Percentiles rank a stretch among this genome's conserved stretches.
phyloP scores from a whole-genome alignment of 1,284 basidiomycete species.

The Omphalotus olearius region DNA sequence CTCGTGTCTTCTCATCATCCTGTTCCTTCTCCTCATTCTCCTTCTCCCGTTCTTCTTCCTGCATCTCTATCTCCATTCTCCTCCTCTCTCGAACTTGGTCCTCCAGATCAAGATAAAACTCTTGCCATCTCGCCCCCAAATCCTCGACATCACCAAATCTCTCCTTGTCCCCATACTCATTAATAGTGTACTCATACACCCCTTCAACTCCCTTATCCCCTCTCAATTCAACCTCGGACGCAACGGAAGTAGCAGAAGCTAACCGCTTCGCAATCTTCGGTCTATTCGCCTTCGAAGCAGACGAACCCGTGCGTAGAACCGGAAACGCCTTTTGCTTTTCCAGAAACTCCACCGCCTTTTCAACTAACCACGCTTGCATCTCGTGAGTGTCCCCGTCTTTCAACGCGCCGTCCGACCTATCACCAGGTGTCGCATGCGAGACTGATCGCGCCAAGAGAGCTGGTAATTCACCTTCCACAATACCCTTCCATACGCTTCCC shows the following conservation, averaged over 20 bases:
- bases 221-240: too few species aligned
- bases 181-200: conserved; percentile 5
- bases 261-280: too few species aligned
- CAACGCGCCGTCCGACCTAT: background rate
- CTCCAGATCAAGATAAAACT: conserved; percentile 12
- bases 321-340: conserved; percentile 11
- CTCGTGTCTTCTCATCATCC: conserved; percentile 11
- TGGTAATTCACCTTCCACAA: conserved; percentile 18
- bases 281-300: too few species aligned
- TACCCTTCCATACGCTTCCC: conserved; percentile 21
- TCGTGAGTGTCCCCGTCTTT: background rate
- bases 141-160: conserved; percentile 12
- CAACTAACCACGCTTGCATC: too few species aligned
- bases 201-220: too few species aligned
- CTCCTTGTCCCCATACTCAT: conserved; percentile 5
- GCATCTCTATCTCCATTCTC: conserved; percentile 15
- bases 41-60: conserved; percentile 30
- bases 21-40: conserved; percentile 26
- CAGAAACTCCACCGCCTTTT: background rate
- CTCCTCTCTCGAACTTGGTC: conserved; percentile 15
- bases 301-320: conserved; percentile 1
- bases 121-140: conserved; percentile 9
- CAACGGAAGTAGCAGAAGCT: too few species aligned
- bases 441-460: too few species aligned
- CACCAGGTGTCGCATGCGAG: background rate